Conservation (phyloP, 2,329 filamentous ascomycete genomes). For the Phyllosticta capitalensis region DNA sequence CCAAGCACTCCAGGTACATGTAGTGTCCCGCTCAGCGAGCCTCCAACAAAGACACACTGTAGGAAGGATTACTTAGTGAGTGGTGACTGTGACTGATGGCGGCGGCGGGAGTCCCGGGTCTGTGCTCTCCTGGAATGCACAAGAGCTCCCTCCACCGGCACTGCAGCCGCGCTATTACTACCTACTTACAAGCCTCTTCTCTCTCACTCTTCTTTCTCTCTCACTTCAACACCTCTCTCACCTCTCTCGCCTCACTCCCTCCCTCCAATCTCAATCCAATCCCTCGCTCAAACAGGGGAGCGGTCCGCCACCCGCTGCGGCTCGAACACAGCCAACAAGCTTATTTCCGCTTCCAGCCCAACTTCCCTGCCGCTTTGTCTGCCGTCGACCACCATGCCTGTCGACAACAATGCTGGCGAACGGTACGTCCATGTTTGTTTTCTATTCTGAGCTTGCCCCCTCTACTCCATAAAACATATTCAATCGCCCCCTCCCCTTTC, state of each 20-base stretch:
- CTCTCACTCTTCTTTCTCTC: not conserved
- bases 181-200: not conserved
- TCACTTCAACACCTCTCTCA: not conserved
- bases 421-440: not conserved
- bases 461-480: not conserved
- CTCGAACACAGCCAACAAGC: not conserved
- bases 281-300: not conserved
- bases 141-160: constrained; percentile 6
- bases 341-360: constrained; percentile 3
- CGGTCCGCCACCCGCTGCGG: not conserved
- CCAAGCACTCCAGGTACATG: not conserved
- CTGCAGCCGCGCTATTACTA: constrained; percentile 2
- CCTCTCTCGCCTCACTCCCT: not conserved
- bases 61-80: too few relatives aligned
- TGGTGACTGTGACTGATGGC: not conserved
- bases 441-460: not conserved
- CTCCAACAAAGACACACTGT: not conserved
- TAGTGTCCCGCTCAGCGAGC: too few relatives aligned
- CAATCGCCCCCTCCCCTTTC: not conserved
- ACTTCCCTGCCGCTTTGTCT: not conserved
- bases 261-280: not conserved
- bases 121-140: constrained; percentile 9
- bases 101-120: constrained; percentile 9
- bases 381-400: constrained; percentile 2
- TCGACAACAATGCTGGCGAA: not conserved